Evolutionary conservation across 2,329 filamentous ascomycete genomes (phyloP), one percentile per base, ranked within the genome.

Genomic region (Colletotrichum graminicola): DNA sequence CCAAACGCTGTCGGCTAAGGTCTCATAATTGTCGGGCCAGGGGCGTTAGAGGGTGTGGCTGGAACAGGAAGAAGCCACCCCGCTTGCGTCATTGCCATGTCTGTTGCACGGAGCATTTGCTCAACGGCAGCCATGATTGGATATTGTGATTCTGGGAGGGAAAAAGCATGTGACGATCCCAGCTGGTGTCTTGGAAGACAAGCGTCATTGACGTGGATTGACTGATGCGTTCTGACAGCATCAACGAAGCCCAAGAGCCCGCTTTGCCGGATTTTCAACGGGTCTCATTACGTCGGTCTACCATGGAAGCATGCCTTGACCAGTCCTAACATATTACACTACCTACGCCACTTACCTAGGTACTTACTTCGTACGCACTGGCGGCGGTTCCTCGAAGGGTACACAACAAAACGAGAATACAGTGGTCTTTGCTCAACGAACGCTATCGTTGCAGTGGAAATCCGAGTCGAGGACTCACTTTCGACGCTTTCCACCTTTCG

Each of bases 141-240:
- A 32, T 12, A 18, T 18, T 43, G 36, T n/a, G 26, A 14, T 39
- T 60, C 21, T 34, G 52, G 23, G 64, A 57, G 39, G n/a, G 52
- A 60, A 54, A 60, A 71, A 64, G 60, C 65, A 72, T 69, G 65
- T 72, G 69, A 72, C 69, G 65, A 72, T 64, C 54, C 47, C 47
- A 3, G n/a, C 29, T 36, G 39, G 16, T n/a, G 43, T 67, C 45
- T 29, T 64, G 60, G 36, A 52, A 67, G 51, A 62, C n/a, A 47
- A 64, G 65, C 69, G 64, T 69, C 59, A 72, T 39, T 60, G 43
- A 45, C 18, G 43, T 45, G 43, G 43, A 45, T 45, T 45, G 43
- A 45, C 21, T n/a, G 54, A 72, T 39, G 18, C 52, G 14, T n/a
- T 54, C 21, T 32, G 34, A 54, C 23, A 34, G 26, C 49, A 63